Base-by-base conservation (phyloP, 805 yeast genomes). In the Monosporozyma aerobia region DNA sequence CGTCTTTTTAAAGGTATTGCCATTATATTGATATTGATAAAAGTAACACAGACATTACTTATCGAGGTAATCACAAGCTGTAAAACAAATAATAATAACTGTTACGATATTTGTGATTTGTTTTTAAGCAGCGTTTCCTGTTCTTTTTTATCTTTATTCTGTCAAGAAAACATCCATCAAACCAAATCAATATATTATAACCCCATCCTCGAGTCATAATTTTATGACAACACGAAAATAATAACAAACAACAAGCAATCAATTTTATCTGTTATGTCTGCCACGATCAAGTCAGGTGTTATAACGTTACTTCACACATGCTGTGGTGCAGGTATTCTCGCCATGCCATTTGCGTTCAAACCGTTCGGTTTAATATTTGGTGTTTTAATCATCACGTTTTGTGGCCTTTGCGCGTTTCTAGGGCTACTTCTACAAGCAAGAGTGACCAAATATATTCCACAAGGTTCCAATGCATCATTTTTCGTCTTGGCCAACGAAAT, bases 311-410 rank as follows among this genome's bases (percentile, higher is more conserved):
- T 69, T 6, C 72, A 69, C 50, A 69, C 72, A 5, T 69, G 71
- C 14, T 65, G 71, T 40, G 72, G 72, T 8, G 89, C 94, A 0
- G 95, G 95, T 1, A 72, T 85, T 44, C 73, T 86, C 25, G 88
- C 90, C 13, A 79, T 86, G 71, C 90, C 94, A 0, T 81, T 74
- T 55, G 87, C 89, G 1, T 81, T 84, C 68, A 63, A 59, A 47
- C 68, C 71, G 11, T 67, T 64, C 51, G 72, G 72, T 19, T 53
- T 68, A 9, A 23, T 64, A 5, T 58, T 57, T 4, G 69, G 69
- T 7, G 44, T 64, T 8, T 4, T 57, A 6, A 57, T 62, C 56
- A 53, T 65, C 5, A 49, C 61, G 4, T 47, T 66, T 23, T 62
- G 69, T 51, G 69, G 68, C 2, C 16, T 58, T 5, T 67, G 65